Base-by-base conservation (phyloP, 1,139 yeast genomes). In the Saccharomyces hybrid region DNA sequence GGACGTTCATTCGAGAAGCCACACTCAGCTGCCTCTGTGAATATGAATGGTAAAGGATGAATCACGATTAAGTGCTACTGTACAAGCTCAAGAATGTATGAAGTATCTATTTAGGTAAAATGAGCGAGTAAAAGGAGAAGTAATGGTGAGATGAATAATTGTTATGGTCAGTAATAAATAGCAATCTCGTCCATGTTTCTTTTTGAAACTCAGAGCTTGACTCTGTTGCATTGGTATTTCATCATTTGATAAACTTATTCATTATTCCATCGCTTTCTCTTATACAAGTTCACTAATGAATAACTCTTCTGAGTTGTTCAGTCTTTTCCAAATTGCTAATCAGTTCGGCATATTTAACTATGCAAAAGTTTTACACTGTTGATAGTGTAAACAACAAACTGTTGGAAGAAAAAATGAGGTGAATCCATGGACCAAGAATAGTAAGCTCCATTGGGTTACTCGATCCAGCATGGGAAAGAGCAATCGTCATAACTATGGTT, bases 401-500 rank as follows among this genome's bases (percentile, higher is more conserved):
- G 71, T 59, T 47, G 26, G 51, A 58, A 63, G 64, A 63, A 62
- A 60, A 59, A 63, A 63, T 59, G 64, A 69, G 78, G 76, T 64
- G 71, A 68, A 69, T 80, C 75, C 86, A 81, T 82, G 81, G 75
- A 68, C 72, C 81, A 77, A 82, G 85, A 68, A 67, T 61, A 84
- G 85, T 86, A 84, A 86, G 95, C 95, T 86, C 93, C 95, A 86
- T 86, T 85, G 93, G 79, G 95, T 86, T 84, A 77, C 75, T 71
- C 70, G 62, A 61, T 52, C 49, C 50, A 49, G 46, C 55, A 55
- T 47, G 49, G 48, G 67, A 64, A 29, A 56, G 56, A 62, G 69
- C 84, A 84, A 81, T 83, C 84, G 89, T 80, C 82, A 86, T 86
- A 80, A 81, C 95, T 86, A 76, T 86, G 82, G 86, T 84, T 80